Evolutionary conservation across 1,284 basidiomycete species (phyloP), one percentile per base, ranked within the genome.

Genomic region (Leccinum fallax): DNA sequence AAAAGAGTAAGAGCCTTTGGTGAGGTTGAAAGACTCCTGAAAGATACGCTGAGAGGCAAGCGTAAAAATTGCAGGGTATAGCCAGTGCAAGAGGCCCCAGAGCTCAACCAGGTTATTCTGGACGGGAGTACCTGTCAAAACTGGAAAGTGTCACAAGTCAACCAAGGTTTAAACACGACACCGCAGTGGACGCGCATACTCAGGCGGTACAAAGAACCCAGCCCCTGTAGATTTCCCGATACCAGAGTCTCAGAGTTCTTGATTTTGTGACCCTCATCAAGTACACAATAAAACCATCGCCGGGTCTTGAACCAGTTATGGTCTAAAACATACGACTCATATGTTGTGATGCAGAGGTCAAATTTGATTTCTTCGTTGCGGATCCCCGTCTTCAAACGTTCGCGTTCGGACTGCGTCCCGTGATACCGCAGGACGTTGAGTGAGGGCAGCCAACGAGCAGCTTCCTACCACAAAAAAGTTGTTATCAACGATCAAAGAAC

Each of bases 71-170:
- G 65, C 65, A 2, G 86, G 85, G 65, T 82, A 82, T 15, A 88
- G 75, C 80, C 81, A 85, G 63, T 80, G 82, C n/a, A 85, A 72
- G 13, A 85, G 73, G 34, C 77, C 67, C 85, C 84, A 85, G 10
- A 88, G 74, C 67, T 88, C 86, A n/a, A 79, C 69, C 9, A 88
- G 71, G 63, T 88, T 85, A 65, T 88, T 88, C 64, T 88, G 86
- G 0, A 88, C 78, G 0, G 86, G 87, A 0, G 86, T 88, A 3
- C 86, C 86, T 0, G 84, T 87, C 40, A 88, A 74, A 61, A 88
- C 84, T 85, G 34, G 55, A 54, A 15, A 46, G 28, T 6, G n/a
- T 36, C 11, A 46, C n/a, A n/a, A 24, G 34, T 74, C 13, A 65
- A 53, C 5, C 21, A 5, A 58, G 24, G 10, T 34, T 19, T 8